phyloP scores from a whole-genome alignment of 2,329 filamentous ascomycete genomes.

The Penicillium sp. region DNA sequence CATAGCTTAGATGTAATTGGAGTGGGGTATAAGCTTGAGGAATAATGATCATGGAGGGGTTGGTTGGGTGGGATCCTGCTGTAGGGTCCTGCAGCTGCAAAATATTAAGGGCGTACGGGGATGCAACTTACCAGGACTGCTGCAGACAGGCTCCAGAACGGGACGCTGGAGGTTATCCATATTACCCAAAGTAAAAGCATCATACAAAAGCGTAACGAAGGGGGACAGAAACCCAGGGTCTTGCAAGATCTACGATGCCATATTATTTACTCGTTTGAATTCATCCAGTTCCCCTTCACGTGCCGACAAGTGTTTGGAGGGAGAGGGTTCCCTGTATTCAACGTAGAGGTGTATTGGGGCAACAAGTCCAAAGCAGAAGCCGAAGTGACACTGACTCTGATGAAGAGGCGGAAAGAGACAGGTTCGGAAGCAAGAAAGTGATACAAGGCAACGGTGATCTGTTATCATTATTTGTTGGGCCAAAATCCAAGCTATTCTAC shows the following conservation, averaged over 20 bases:
- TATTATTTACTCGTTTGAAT: constrained; percentile 11
- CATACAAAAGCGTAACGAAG: neutral
- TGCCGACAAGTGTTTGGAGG: neutral
- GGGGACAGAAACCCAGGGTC: neutral
- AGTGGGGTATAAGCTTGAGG: neutral
- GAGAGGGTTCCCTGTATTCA: neutral
- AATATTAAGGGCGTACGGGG: constrained; percentile 8
- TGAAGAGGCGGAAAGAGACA: neutral
- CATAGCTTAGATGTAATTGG: neutral
- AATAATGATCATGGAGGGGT: neutral
- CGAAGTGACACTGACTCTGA: neutral
- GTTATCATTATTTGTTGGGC: neutral
- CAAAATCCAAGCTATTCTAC: neutral
- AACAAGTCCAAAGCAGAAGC: neutral
- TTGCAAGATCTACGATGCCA: constrained; percentile 6
- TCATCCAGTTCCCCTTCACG: neutral
- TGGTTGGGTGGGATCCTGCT: constrained; percentile 1
- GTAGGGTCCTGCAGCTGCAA: constrained; percentile 14
- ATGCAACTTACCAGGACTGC: constrained; percentile 22
- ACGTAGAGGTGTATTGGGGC: neutral
- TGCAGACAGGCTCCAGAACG: constrained; percentile 15
- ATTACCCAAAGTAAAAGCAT: constrained; percentile 9
- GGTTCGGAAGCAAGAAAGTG: neutral
- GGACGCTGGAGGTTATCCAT: constrained; percentile 5
- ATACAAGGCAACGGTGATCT: neutral